Evolutionary conservation across 1,284 basidiomycete species (phyloP).

Genomic region (Amylostereum chailletii): DNA sequence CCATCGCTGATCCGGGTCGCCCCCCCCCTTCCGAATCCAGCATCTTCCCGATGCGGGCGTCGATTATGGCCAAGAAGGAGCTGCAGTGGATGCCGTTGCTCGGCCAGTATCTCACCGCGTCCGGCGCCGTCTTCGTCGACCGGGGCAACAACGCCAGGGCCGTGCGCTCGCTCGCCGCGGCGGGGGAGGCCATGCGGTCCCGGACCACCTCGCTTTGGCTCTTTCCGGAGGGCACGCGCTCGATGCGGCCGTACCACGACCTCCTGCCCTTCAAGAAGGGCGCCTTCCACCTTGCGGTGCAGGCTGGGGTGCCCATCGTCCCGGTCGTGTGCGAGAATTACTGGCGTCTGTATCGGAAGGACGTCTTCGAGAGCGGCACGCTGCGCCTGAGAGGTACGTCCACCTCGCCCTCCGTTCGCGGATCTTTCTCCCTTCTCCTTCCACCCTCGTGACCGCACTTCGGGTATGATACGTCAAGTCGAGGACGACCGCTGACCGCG

Average conservation of each 20-base stretch:
- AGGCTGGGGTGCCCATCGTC: constrained; percentile 82
- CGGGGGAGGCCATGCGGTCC: constrained; percentile 77
- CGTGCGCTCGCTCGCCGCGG: constrained; percentile 68
- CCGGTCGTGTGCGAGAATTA: constrained; percentile 96
- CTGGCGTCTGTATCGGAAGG: constrained; percentile 74
- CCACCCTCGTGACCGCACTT: no score
- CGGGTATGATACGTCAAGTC: no score
- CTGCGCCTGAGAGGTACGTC: constrained; percentile 77
- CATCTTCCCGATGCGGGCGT: constrained; percentile 75
- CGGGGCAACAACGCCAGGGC: constrained; percentile 77
- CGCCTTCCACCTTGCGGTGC: constrained; percentile 92
- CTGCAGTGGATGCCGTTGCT: constrained; percentile 80
- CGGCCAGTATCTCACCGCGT: constrained; percentile 87
- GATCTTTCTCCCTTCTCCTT: no score
- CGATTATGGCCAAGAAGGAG: constrained; percentile 94
- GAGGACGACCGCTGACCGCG: no score
- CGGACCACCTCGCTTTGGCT: constrained; percentile 78
- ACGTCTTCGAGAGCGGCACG: constrained; percentile 70
- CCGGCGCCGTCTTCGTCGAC: constrained; percentile 93
- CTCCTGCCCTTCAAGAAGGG: constrained; percentile 96
- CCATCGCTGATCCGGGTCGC: background rate
- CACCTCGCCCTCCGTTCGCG: background rate
- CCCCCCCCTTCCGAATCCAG: constrained; percentile 27
- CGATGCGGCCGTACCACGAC: constrained; percentile 53
- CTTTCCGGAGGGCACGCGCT: constrained; percentile 90